A percentile compares a stretch with the other conserved stretches of the same genome.
Evolutionary conservation across 1,284 basidiomycete species (phyloP).

Genomic region (Ustilago nuda): DNA sequence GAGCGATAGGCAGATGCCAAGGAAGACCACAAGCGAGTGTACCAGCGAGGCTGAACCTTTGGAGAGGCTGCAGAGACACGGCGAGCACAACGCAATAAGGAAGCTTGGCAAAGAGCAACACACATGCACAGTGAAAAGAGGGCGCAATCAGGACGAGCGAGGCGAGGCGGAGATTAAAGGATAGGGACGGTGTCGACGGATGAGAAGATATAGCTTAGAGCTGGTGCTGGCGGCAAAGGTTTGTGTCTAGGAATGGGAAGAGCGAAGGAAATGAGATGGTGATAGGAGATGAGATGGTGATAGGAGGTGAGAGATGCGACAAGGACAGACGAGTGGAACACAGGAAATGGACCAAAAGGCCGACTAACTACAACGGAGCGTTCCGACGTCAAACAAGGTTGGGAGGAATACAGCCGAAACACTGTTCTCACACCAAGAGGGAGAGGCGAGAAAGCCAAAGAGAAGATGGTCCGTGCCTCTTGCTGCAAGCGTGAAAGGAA

Average conservation of each 20-base stretch:
- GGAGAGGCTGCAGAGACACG: conserved; percentile 4
- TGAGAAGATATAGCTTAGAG: conserved; percentile 5
- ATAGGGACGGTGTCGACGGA: conserved; percentile 22
- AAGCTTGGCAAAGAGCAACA: background rate
- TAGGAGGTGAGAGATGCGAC: background rate
- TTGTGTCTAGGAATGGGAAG: background rate
- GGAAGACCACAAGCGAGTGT: background rate
- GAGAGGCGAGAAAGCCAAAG: no score
- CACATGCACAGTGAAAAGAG: background rate
- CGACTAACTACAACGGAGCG: conserved; percentile 7
- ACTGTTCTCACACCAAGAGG: background rate
- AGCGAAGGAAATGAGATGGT: background rate
- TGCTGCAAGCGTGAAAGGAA: conserved; percentile 7
- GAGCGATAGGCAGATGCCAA: conserved; percentile 2
- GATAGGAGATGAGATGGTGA: conserved; percentile 1
- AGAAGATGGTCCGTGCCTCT: conserved; percentile 2
- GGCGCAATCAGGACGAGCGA: conserved; percentile 17
- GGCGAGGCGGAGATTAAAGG: conserved; percentile 29
- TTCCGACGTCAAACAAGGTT: conserved; percentile 3
- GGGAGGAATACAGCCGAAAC: conserved; percentile 4
- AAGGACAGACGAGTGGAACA: background rate
- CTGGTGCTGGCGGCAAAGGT: background rate
- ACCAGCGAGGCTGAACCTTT: conserved; percentile 16
- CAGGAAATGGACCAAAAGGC: background rate
- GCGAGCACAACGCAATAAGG: background rate